These are phyloP conservation scores for Seiridium unicorne DNA, from an alignment of 2,329 filamentous ascomycete species.

Conservation along the genomic window DNA sequence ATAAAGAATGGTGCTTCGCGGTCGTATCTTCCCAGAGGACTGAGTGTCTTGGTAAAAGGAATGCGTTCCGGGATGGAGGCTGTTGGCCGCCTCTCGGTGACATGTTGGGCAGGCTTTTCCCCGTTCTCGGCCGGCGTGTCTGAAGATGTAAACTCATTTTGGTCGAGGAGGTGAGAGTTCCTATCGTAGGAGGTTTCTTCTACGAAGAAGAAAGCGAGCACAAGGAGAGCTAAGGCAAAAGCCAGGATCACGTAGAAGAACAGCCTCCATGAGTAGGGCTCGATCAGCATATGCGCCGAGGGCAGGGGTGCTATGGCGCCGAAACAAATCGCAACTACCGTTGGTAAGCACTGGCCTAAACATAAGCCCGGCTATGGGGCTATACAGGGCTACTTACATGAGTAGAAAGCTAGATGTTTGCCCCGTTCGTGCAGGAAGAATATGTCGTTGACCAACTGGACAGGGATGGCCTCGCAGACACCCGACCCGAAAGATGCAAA, in stretches of 20 bases:
- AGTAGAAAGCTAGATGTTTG: slow-evolving; percentile 60
- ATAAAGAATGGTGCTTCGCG: slow-evolving; percentile 35
- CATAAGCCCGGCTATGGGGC: too few relatives aligned
- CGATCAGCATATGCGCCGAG: slow-evolving; percentile 60
- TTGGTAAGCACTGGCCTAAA: too few relatives aligned
- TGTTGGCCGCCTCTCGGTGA: slow-evolving; percentile 14
- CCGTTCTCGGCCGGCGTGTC: slow-evolving; percentile 11
- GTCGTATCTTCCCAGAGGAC: slow-evolving; percentile 35
- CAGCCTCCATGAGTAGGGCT: slow-evolving; percentile 56
- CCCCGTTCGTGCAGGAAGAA: slow-evolving; percentile 46
- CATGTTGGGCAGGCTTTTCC: slow-evolving; percentile 21
- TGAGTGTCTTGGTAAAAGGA: slow-evolving; percentile 35
- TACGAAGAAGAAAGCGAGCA: slow-evolving; percentile 50
- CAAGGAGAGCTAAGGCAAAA: slow-evolving; percentile 41
- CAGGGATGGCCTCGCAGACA: slow-evolving; percentile 43
- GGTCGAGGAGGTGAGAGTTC: slow-evolving; percentile 13
- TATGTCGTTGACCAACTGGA: slow-evolving; percentile 44
- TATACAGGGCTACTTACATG: slow-evolving; percentile 29
- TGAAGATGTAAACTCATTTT: slow-evolving; percentile 6
- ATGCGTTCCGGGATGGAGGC: slow-evolving; percentile 29
- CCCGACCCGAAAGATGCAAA: slow-evolving; percentile 39
- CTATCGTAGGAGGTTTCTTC: slow-evolving; percentile 49
- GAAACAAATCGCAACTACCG: slow-evolving; percentile 50
- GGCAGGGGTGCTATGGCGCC: slow-evolving; percentile 56
- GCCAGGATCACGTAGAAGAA: slow-evolving; percentile 62